Evolutionary conservation across 2,329 filamentous ascomycete genomes (phyloP).

Genomic region (Apiospora kogelbergensis): DNA sequence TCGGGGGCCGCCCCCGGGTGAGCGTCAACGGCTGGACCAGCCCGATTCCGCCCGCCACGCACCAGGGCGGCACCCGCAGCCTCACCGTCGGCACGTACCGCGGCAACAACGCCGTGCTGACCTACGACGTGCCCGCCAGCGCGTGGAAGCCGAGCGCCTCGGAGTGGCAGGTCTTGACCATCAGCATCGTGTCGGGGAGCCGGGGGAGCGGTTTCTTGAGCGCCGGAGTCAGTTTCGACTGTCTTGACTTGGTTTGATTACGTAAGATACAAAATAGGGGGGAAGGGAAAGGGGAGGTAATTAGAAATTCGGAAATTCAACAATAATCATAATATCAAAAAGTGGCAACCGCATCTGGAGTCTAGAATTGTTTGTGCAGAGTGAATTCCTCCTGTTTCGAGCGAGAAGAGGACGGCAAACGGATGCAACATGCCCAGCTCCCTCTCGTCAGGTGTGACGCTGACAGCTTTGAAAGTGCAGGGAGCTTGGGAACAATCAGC

Average conservation of each 20-base stretch:
- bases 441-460: too few relatives aligned
- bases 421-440: too few relatives aligned
- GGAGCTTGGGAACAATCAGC: neutral
- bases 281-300: neutral
- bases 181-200: constrained; percentile 29
- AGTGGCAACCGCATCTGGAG: too few relatives aligned
- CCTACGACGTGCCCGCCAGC: constrained; percentile 26
- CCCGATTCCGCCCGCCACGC: constrained; percentile 25
- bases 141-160: constrained; percentile 28
- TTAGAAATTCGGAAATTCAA: neutral
- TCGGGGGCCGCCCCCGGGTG: constrained; percentile 31
- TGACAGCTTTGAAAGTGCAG: too few relatives aligned
- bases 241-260: constrained; percentile 29
- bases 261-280: constrained; percentile 22
- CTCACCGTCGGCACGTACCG: constrained; percentile 34
- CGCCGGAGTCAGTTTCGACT: constrained; percentile 29
- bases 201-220: constrained; percentile 28
- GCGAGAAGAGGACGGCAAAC: too few relatives aligned
- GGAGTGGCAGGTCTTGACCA: constrained; percentile 30
- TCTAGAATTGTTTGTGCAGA: too few relatives aligned
- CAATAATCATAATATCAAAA: too few relatives aligned
- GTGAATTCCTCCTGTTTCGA: too few relatives aligned
- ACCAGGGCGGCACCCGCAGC: constrained; percentile 30
- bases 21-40: constrained; percentile 31
- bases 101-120: constrained; percentile 30